phyloP scores from a whole-genome alignment of 176 grass and related monocot species.

The Musa acuminata region DNA sequence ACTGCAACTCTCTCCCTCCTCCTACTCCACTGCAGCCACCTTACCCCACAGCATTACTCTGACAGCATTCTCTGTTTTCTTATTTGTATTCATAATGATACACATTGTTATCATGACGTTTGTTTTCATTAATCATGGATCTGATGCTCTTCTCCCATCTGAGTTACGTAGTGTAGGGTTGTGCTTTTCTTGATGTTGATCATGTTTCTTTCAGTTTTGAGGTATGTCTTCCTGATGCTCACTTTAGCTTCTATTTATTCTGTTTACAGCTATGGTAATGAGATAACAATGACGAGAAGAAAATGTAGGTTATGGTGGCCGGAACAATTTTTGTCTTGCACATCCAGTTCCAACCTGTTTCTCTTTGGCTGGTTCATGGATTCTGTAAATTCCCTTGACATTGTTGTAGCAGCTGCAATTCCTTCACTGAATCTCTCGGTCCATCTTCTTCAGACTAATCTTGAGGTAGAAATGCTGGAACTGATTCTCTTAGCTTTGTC shows the following conservation, averaged over 20 bases:
- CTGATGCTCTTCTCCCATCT: too few species aligned
- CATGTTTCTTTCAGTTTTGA: neutral
- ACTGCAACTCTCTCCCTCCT: too few species aligned
- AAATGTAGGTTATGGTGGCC: slow-evolving; percentile 44
- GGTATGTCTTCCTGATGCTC: neutral
- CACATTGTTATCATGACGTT: too few species aligned
- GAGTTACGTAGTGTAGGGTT: too few species aligned
- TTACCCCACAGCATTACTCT: too few species aligned
- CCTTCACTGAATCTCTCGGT: slow-evolving; percentile 5
- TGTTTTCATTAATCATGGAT: too few species aligned
- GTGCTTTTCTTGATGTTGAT: neutral
- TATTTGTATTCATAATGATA: too few species aligned
- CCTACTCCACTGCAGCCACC: too few species aligned
- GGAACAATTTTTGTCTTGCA: slow-evolving; percentile 5
- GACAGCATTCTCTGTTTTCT: too few species aligned
- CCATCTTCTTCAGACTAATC: slow-evolving; percentile 7
- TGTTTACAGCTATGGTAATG: neutral
- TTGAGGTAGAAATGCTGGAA: slow-evolving; percentile 23
- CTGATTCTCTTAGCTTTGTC: neutral
- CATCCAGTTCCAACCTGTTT: slow-evolving; percentile 13
- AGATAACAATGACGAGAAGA: slow-evolving; percentile 6
- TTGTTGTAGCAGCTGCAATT: slow-evolving; percentile 28
- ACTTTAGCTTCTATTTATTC: neutral
- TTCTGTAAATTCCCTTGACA: slow-evolving; percentile 24
- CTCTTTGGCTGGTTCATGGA: slow-evolving; percentile 41